Conservation (phyloP, 305 asterid species). For the Fraxinus nigra region DNA sequence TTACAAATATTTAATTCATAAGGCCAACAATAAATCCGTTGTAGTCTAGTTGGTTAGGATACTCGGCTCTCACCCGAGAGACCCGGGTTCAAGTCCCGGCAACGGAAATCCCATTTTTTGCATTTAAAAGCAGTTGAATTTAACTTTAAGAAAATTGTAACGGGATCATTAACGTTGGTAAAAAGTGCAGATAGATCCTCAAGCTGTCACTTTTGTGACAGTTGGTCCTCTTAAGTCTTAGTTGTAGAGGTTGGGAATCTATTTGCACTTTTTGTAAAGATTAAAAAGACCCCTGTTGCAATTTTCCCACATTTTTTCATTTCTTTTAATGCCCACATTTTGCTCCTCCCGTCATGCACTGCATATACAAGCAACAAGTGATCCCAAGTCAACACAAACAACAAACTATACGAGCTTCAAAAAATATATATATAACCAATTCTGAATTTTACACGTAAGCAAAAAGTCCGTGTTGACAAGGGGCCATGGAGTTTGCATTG, state of each 20-base stretch:
- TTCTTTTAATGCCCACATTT: neutral
- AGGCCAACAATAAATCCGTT: slow-evolving; percentile 35
- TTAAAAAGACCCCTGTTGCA: neutral
- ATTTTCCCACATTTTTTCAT: neutral
- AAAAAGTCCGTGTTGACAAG: neutral
- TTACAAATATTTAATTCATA: neutral
- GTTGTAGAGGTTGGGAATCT: neutral
- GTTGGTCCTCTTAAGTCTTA: neutral
- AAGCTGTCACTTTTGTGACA: neutral
- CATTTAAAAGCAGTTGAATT: neutral
- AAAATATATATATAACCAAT: neutral
- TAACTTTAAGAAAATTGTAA: neutral
- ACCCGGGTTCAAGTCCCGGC: slow-evolving; percentile 99
- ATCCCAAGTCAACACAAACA: neutral
- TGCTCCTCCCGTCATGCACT: neutral
- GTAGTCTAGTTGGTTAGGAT: slow-evolving; percentile 96
- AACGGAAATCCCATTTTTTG: slow-evolving; percentile 39
- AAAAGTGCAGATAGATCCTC: neutral
- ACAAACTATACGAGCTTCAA: neutral
- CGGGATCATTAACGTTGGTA: neutral
- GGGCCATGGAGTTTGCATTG: neutral
- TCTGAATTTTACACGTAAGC: neutral
- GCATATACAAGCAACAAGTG: neutral
- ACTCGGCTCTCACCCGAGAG: slow-evolving; percentile 99
- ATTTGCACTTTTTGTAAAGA: neutral